Conservation (phyloP, 106 monocot genomes). For the Amphibolis antarctica region DNA sequence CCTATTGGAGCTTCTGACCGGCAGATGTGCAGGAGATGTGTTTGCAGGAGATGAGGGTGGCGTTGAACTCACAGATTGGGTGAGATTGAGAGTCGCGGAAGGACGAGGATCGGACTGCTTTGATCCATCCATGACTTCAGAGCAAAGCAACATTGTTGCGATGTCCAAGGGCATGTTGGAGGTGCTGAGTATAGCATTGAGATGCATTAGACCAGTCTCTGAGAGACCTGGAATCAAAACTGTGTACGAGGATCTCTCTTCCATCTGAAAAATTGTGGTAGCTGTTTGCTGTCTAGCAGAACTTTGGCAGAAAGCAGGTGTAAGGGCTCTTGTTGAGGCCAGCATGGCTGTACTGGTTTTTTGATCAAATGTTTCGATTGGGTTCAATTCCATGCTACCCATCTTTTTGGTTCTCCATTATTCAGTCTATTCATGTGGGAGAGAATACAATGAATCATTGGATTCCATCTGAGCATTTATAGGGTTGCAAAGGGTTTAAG, state of each 20-base stretch:
- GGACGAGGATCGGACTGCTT: conserved; percentile 49
- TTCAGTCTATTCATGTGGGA: too few relatives aligned
- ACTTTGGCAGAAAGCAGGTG: background rate
- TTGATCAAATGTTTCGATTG: background rate
- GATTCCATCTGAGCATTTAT: too few relatives aligned
- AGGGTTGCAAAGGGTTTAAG: too few relatives aligned
- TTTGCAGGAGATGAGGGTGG: conserved; percentile 49
- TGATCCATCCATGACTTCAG: conserved; percentile 53
- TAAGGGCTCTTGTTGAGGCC: background rate
- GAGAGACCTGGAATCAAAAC: conserved; percentile 77
- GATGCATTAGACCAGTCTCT: conserved; percentile 60
- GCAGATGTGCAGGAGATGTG: conserved; percentile 63
- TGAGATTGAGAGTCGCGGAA: conserved; percentile 34
- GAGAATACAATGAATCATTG: too few relatives aligned
- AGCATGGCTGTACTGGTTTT: background rate
- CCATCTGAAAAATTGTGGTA: too few relatives aligned
- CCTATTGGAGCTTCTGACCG: conserved; percentile 68
- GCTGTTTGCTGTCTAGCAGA: background rate
- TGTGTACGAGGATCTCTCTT: conserved; percentile 46
- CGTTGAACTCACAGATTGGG: conserved; percentile 79
- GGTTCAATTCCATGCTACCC: background rate
- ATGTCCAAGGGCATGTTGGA: conserved; percentile 23
- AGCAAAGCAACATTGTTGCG: conserved; percentile 7
- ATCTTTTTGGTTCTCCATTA: too few relatives aligned
- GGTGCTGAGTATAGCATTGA: conserved; percentile 44